Evolutionary conservation across 2,329 filamentous ascomycete species (phyloP).

Genomic region (Microascus cirrosus): DNA sequence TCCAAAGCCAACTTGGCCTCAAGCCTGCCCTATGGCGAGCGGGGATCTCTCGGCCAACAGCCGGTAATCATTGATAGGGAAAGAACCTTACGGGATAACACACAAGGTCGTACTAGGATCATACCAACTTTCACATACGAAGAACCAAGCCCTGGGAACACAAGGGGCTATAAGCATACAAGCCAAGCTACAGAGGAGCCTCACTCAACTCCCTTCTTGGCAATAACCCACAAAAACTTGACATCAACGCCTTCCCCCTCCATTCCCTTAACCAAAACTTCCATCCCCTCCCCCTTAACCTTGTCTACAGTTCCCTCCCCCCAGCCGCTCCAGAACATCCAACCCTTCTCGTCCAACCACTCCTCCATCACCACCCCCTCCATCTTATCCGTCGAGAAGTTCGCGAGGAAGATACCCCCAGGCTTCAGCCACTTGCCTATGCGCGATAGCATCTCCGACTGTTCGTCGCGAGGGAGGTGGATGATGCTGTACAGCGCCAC

Average conservation of each 20-base stretch:
- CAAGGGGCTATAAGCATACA: too few species aligned
- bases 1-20: too few species aligned
- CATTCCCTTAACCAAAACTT: slow-evolving; percentile 19
- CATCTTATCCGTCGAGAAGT: slow-evolving; percentile 23
- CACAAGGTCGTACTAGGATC: too few species aligned
- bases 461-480: slow-evolving; percentile 40
- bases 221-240: slow-evolving; percentile 28
- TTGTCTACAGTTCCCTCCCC: slow-evolving; percentile 17
- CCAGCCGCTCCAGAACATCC: slow-evolving; percentile 32
- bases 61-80: too few species aligned
- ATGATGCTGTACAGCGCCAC: slow-evolving; percentile 42
- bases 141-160: too few species aligned
- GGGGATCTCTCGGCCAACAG: too few species aligned
- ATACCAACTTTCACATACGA: too few species aligned
- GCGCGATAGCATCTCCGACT: slow-evolving; percentile 29
- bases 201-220: slow-evolving; percentile 14
- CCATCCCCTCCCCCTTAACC: slow-evolving; percentile 18
- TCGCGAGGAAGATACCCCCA: slow-evolving; percentile 36
- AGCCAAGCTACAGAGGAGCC: too few species aligned
- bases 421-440: slow-evolving; percentile 37
- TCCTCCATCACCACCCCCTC: slow-evolving; percentile 17
- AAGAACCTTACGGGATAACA: too few species aligned
- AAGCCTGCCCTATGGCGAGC: too few species aligned
- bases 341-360: slow-evolving; percentile 27
- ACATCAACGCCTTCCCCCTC: slow-evolving; percentile 18